These are phyloP conservation scores for Lepiota brunneoincarnata DNA, from an alignment of 768 basidiomycete genomes.

Conservation along the genomic window DNA sequence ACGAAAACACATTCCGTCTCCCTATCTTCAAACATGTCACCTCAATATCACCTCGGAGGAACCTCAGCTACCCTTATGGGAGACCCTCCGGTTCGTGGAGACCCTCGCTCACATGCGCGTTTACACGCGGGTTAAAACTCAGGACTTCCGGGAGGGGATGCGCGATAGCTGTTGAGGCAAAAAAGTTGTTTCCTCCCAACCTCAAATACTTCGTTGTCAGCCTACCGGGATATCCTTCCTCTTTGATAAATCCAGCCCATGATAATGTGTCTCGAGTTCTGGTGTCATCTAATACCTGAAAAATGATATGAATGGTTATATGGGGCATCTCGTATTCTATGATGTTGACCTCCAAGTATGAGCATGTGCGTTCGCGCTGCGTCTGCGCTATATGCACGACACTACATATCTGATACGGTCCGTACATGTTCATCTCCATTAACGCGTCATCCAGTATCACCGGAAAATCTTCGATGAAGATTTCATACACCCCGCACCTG, in stretches of 20 bases:
- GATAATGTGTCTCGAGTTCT: too few relatives aligned
- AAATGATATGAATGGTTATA: too few relatives aligned
- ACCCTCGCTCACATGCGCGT: neutral
- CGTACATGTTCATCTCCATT: too few relatives aligned
- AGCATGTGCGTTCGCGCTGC: too few relatives aligned
- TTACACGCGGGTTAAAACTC: neutral
- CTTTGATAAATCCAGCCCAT: neutral
- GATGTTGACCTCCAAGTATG: too few relatives aligned
- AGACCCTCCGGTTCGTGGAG: neutral
- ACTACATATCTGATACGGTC: too few relatives aligned
- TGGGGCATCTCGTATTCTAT: too few relatives aligned
- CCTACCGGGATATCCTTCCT: neutral
- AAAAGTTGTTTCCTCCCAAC: neutral
- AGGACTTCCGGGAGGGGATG: conserved; percentile 1
- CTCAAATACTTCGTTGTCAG: conserved; percentile 1
- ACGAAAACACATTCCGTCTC: conserved; percentile 8
- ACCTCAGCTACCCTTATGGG: conserved; percentile 3
- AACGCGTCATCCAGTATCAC: too few relatives aligned
- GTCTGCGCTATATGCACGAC: too few relatives aligned
- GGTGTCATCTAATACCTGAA: too few relatives aligned
- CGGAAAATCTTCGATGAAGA: too few relatives aligned
- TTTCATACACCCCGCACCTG: too few relatives aligned
- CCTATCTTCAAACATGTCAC: conserved; percentile 4
- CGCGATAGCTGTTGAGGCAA: neutral
- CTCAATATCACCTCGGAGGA: conserved; percentile 3